Base-by-base conservation (phyloP, 352 stramenopile genomes). In the Peronospora farinosa region DNA sequence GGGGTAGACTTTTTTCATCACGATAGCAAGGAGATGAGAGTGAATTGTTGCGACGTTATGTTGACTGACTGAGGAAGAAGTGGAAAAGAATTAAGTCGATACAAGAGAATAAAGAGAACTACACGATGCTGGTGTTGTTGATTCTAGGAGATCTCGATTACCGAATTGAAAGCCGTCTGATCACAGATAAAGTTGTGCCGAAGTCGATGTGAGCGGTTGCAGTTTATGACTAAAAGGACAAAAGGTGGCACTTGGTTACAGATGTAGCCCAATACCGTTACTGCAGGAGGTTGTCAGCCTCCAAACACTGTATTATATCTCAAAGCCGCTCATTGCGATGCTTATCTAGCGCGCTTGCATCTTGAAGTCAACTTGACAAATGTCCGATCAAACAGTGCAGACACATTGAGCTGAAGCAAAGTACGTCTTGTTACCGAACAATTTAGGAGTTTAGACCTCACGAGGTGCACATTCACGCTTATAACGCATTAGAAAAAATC, bases 71-170 rank as follows among this genome's bases (percentile, higher is more conserved):
- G 43, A 38, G 1, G 13, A 30, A 28, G 30, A 37, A 17, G n/a
- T 55, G 32, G 15, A 17, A 40, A 38, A 30, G 17, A 40, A 57
- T 51, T 40, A 60, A 57, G 51, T 60, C 52, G 56, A 65, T 60
- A 53, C 57, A 60, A 56, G 17, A 31, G 0, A 10, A 49, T 37
- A 63, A 49, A 49, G 40, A 38, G 3, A 7, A 12, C 4, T 12
- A 8, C 36, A 12, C 31, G 37, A 31, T 2, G 27, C 27, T 31
- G 1, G 8, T 31, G 8, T 31, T 31, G 1, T 31, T 31, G 5
- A 31, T 31, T 31, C 0, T 31, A 31, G 27, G 25, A 36, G 17
- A 21, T 30, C 12, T 44, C 15, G 10, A 51, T 28, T 40, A 45
- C 50, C 32, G 32, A 56, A 56, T 42, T 2, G 8, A 31, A 31